Percentiles rank a stretch among this genome's conserved stretches.
Conservation (phyloP, 306 rosid species). For the Canavalia gladiata region DNA sequence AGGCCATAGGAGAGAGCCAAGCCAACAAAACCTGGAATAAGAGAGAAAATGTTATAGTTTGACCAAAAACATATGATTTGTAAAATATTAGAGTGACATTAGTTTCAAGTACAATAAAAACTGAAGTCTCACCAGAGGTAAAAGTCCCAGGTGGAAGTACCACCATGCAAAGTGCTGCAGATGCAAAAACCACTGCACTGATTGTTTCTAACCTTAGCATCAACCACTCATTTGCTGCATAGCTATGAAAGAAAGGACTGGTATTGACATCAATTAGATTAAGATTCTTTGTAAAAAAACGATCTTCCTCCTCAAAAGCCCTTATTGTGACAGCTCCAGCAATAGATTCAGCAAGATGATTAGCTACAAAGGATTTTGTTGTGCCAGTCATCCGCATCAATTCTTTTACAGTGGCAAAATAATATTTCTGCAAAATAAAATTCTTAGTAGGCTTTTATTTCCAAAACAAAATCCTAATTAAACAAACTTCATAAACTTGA, state of each 20-base stretch:
- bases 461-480: neutral
- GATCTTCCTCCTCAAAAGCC: conserved; percentile 72
- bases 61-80: neutral
- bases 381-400: conserved; percentile 74
- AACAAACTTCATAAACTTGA: neutral
- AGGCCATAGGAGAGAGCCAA: conserved; percentile 92
- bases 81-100: neutral
- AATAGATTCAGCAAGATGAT: conserved; percentile 72
- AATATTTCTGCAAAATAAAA: conserved; percentile 56
- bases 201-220: conserved; percentile 64
- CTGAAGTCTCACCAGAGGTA: conserved; percentile 57
- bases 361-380: conserved; percentile 69
- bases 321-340: conserved; percentile 76
- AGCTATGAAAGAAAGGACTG: conserved; percentile 68
- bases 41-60: conserved; percentile 12
- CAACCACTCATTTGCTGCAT: conserved; percentile 74
- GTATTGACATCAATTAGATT: conserved; percentile 66
- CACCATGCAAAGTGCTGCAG: conserved; percentile 68
- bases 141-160: conserved; percentile 74
- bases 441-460: neutral
- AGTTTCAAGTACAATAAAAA: neutral
- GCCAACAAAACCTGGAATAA: conserved; percentile 69
- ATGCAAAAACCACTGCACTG: conserved; percentile 64
- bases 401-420: conserved; percentile 69
- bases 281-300: conserved; percentile 61